A percentile compares a stretch with the other conserved stretches of the same genome.
phyloP scores from a whole-genome alignment of 768 basidiomycete genomes.

The Boletales sp. region DNA sequence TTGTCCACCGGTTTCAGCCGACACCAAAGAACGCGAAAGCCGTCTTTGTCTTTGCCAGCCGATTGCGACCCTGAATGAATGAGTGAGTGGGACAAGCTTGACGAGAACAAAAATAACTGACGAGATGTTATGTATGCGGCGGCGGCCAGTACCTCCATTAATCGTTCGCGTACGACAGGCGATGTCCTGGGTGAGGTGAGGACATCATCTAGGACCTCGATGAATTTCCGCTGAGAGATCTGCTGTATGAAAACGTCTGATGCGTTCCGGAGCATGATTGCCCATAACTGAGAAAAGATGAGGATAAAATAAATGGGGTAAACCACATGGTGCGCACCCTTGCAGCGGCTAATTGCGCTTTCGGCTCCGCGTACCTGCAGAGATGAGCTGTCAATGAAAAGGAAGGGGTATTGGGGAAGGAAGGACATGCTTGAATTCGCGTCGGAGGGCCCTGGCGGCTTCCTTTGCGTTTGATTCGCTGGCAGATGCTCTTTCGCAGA shows the following conservation, averaged over 20 bases:
- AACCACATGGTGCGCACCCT: conserved; percentile 46
- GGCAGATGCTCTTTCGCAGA: conserved; percentile 78
- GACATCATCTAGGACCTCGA: conserved; percentile 75
- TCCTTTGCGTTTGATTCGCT: conserved; percentile 77
- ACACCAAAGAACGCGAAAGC: conserved; percentile 74
- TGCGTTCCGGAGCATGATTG: conserved; percentile 84
- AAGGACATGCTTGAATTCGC: conserved; percentile 74
- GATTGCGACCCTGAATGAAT: conserved; percentile 15
- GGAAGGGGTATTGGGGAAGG: no score
- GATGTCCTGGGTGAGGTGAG: conserved; percentile 58
- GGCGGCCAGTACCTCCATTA: conserved; percentile 79
- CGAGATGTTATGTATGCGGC: conserved; percentile 54
- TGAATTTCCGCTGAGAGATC: conserved; percentile 70
- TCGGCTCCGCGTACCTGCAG: conserved; percentile 66
- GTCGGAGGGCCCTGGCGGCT: conserved; percentile 74
- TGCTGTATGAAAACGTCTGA: conserved; percentile 68
- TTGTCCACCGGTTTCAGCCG: conserved; percentile 77
- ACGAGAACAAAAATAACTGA: neutral
- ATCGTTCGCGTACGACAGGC: conserved; percentile 76
- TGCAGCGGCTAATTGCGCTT: conserved; percentile 73
- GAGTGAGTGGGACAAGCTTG: neutral
- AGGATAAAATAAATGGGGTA: neutral
- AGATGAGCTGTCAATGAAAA: no score
- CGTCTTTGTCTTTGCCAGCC: conserved; percentile 35
- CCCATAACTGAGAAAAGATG: conserved; percentile 61